Evolutionary conservation across 176 grass and related monocot genomes (phyloP).

Genomic region (Oryza longistaminata): DNA sequence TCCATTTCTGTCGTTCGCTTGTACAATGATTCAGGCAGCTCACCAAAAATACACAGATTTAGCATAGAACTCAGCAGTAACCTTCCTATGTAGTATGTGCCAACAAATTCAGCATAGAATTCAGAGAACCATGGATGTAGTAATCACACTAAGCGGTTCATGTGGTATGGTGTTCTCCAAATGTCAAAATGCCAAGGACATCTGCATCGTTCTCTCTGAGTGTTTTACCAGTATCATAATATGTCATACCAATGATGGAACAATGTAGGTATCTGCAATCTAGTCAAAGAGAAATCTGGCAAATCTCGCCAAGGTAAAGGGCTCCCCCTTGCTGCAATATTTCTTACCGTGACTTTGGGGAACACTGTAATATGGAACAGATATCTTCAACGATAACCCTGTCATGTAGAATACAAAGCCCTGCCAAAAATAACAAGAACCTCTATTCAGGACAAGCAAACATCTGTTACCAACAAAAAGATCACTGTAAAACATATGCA

Average conservation of each 20-base stretch:
- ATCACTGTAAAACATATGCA: background rate
- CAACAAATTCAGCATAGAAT: background rate
- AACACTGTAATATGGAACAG: too few relatives aligned
- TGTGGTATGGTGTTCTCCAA: conserved; percentile 6
- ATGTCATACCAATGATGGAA: background rate
- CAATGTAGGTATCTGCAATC: too few relatives aligned
- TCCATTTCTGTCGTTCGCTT: background rate
- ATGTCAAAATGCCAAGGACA: background rate
- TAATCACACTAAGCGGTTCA: background rate
- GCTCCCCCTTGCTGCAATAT: background rate
- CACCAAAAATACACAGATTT: background rate
- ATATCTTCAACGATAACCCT: too few relatives aligned
- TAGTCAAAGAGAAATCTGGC: background rate
- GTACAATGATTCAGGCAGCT: background rate
- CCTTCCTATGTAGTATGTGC: conserved; percentile 19
- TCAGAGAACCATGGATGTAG: background rate
- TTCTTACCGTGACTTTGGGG: too few relatives aligned
- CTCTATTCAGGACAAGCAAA: background rate
- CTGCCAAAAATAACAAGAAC: conserved; percentile 30
- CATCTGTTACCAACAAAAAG: background rate
- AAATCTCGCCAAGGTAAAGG: background rate
- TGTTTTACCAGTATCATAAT: background rate
- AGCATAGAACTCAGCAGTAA: too few relatives aligned
- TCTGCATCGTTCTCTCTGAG: background rate
- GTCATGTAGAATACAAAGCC: background rate